Conservation (phyloP, 1,139 yeast species). For the Blastobotrys capitulatus region DNA sequence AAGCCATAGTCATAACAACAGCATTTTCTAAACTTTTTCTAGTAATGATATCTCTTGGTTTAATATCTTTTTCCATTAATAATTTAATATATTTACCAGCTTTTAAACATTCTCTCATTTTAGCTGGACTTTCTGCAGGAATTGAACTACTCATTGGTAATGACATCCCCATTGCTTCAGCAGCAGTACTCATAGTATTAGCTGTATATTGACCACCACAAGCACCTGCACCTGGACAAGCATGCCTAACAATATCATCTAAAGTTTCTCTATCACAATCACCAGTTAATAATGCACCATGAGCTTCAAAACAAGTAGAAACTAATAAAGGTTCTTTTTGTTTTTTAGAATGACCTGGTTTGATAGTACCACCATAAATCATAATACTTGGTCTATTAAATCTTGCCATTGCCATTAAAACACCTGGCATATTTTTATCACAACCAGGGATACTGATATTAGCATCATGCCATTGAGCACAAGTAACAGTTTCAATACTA, state of each 20-base stretch:
- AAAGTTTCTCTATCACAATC: slow-evolving; percentile 67
- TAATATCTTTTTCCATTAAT: slow-evolving; percentile 61
- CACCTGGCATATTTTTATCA: slow-evolving; percentile 96
- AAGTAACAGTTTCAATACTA: slow-evolving; percentile 85
- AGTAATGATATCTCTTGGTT: slow-evolving; percentile 82
- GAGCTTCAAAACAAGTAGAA: slow-evolving; percentile 84
- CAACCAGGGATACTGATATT: slow-evolving; percentile 87
- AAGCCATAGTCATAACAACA: slow-evolving; percentile 77
- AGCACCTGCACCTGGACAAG: slow-evolving; percentile 94
- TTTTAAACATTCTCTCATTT: slow-evolving; percentile 65
- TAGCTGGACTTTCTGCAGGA: slow-evolving; percentile 75
- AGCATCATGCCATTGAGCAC: slow-evolving; percentile 94
- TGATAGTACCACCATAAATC: slow-evolving; percentile 92
- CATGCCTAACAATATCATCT: slow-evolving; percentile 68
- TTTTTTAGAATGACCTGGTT: slow-evolving; percentile 75
- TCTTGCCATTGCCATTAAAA: slow-evolving; percentile 90
- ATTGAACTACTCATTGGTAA: slow-evolving; percentile 80
- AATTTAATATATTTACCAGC: slow-evolving; percentile 74
- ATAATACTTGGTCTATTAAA: slow-evolving; percentile 88
- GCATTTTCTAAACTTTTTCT: slow-evolving; percentile 82
- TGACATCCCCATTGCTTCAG: slow-evolving; percentile 84
- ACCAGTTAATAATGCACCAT: slow-evolving; percentile 73
- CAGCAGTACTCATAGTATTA: slow-evolving; percentile 89
- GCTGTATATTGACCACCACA: slow-evolving; percentile 99
- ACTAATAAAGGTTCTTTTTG: slow-evolving; percentile 61